Conservation (phyloP, 2,329 filamentous ascomycete species). For the Fusarium citri region DNA sequence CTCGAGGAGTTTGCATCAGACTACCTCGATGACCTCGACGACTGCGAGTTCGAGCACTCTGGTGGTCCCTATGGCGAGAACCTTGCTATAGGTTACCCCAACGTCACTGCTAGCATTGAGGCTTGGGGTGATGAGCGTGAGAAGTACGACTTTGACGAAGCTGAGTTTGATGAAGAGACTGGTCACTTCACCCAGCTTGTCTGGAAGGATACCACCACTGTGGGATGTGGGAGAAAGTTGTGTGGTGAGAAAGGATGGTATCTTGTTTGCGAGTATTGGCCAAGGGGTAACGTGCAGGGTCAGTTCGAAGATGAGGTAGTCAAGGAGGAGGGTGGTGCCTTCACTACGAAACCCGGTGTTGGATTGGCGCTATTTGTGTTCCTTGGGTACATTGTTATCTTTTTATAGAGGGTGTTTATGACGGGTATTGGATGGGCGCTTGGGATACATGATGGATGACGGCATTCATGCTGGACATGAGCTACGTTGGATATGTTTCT, state of each 20-base stretch:
- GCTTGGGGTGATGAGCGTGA: slow-evolving; percentile 70
- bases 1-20: slow-evolving; percentile 65
- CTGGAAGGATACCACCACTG: slow-evolving; percentile 71
- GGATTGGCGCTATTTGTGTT: slow-evolving; percentile 31
- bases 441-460: slow-evolving; percentile 8
- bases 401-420: slow-evolving; percentile 7
- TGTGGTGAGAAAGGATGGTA: slow-evolving; percentile 68
- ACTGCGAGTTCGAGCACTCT: slow-evolving; percentile 66
- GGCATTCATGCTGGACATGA: slow-evolving; percentile 30
- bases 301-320: slow-evolving; percentile 57
- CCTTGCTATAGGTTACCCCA: slow-evolving; percentile 74
- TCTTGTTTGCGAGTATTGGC: slow-evolving; percentile 77
- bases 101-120: slow-evolving; percentile 69
- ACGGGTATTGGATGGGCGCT: not conserved
- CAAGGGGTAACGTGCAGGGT: slow-evolving; percentile 71
- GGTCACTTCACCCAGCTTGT: slow-evolving; percentile 81
- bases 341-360: slow-evolving; percentile 24
- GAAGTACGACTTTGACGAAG: slow-evolving; percentile 68
- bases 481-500: slow-evolving; percentile 4
- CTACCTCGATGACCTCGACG: slow-evolving; percentile 57
- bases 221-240: slow-evolving; percentile 65
- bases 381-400: slow-evolving; percentile 31
- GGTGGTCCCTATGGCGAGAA: slow-evolving; percentile 79
- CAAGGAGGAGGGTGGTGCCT: slow-evolving; percentile 32
- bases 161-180: slow-evolving; percentile 68